A percentile compares a stretch with the other conserved stretches of the same genome.
phyloP scores from a whole-genome alignment of 805 yeast species.

The Tetrapisispora taiwanensis region DNA sequence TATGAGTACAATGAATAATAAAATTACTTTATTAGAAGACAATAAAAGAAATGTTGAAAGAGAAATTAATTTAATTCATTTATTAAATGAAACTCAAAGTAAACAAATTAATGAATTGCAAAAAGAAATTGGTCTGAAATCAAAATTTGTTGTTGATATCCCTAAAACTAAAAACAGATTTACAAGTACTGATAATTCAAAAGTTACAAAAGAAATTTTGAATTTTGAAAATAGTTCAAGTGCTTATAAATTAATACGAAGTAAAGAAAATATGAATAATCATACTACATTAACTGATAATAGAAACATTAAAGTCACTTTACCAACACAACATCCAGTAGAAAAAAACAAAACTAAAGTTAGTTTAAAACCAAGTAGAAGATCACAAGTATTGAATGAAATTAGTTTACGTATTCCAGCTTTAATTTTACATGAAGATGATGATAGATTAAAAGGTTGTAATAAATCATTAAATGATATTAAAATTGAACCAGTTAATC shows the following conservation, averaged over 20 bases:
- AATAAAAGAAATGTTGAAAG: not conserved
- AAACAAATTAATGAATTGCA: not conserved
- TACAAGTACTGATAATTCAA: not conserved
- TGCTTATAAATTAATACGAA: not conserved
- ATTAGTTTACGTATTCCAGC: not conserved
- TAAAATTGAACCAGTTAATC: not conserved
- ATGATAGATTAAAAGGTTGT: not conserved
- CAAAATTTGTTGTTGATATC: not conserved
- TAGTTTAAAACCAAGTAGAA: not conserved
- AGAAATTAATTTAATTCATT: not conserved
- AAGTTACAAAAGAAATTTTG: not conserved
- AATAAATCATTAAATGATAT: not conserved
- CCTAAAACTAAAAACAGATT: not conserved
- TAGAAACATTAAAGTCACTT: not conserved
- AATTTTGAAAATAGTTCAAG: slow-evolving; percentile 1
- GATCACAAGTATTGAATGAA: not conserved
- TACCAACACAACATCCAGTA: not conserved
- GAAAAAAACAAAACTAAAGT: not conserved
- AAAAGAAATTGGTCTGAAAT: not conserved
- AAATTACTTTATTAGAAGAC: not conserved
- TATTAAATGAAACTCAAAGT: not conserved
- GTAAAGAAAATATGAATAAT: not conserved
- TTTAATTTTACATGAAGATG: not conserved
- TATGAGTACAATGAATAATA: not conserved
- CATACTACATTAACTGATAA: not conserved